Evolutionary conservation across 805 yeast species (phyloP).

Genomic region (Vanderwaltozyma verrucispora): DNA sequence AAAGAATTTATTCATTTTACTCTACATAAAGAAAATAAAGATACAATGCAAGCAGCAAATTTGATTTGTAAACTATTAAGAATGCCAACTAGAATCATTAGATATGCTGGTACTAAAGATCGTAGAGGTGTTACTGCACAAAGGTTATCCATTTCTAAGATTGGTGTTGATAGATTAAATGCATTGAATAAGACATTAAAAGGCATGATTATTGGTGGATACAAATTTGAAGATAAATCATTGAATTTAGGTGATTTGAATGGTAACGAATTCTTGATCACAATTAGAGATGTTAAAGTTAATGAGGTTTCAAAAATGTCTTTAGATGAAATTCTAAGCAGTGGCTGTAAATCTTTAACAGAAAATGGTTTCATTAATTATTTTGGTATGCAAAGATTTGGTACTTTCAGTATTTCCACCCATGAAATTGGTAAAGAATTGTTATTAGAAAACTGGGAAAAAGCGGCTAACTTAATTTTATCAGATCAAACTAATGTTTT

Average conservation of each 20-base stretch:
- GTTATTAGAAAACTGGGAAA: conserved; percentile 64
- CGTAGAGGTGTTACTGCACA: conserved; percentile 94
- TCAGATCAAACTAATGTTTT: conserved; percentile 77
- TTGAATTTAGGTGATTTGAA: conserved; percentile 70
- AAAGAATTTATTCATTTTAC: conserved; percentile 65
- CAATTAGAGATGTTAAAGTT: conserved; percentile 61
- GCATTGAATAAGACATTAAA: conserved; percentile 65
- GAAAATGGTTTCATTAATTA: conserved; percentile 81
- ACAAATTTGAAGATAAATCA: conserved; percentile 49
- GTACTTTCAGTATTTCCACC: conserved; percentile 89
- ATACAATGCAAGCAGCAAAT: conserved; percentile 90
- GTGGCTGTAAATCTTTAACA: conserved; percentile 47
- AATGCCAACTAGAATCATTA: conserved; percentile 56
- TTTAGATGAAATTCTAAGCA: conserved; percentile 37
- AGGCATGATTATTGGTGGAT: conserved; percentile 75
- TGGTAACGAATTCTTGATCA: conserved; percentile 85
- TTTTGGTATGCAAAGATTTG: conserved; percentile 97
- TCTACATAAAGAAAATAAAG: conserved; percentile 88
- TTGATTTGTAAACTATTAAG: conserved; percentile 63
- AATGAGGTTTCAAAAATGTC: conserved; percentile 23
- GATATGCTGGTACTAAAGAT: conserved; percentile 94
- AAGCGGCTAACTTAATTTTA: conserved; percentile 66
- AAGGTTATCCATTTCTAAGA: conserved; percentile 54
- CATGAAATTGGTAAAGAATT: conserved; percentile 73
- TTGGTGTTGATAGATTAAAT: conserved; percentile 64